Percentiles rank a stretch among this genome's conserved stretches.
Evolutionary conservation across 169 alveolate genomes (phyloP).

Genomic region (Plasmodium falciparum): DNA sequence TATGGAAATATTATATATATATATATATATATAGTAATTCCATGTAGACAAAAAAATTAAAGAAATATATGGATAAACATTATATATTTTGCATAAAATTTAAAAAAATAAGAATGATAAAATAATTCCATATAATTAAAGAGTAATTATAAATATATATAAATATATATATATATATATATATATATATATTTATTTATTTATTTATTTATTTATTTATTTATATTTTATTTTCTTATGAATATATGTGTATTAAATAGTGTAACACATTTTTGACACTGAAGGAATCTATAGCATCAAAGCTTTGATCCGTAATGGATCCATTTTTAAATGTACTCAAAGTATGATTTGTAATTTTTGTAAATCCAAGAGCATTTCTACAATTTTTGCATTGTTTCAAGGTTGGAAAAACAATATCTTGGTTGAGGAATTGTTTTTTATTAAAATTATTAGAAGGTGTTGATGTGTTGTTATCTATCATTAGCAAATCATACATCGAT

Average conservation of each 20-base stretch:
- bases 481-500: slow-evolving; percentile 36
- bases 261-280: slow-evolving; percentile 13
- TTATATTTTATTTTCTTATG: background rate
- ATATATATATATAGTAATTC: too few relatives aligned
- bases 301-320: slow-evolving; percentile 6
- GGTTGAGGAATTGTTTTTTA: slow-evolving; percentile 5
- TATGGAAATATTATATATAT: too few relatives aligned
- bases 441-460: slow-evolving; percentile 3
- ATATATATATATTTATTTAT: too few relatives aligned
- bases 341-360: slow-evolving; percentile 24
- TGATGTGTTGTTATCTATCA: background rate
- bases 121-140: background rate
- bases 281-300: slow-evolving; percentile 58
- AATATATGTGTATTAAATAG: slow-evolving; percentile 22
- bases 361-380: slow-evolving; percentile 50
- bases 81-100: background rate
- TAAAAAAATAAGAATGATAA: background rate
- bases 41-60: background rate
- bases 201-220: background rate
- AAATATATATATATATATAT: background rate
- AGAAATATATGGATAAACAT: background rate
- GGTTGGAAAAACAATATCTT: slow-evolving; percentile 60
- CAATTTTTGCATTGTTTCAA: slow-evolving; percentile 33
- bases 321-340: slow-evolving; percentile 8
- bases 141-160: background rate